Evolutionary conservation across 2,329 filamentous ascomycete genomes (phyloP).

Genomic region (Colletotrichum incanum): DNA sequence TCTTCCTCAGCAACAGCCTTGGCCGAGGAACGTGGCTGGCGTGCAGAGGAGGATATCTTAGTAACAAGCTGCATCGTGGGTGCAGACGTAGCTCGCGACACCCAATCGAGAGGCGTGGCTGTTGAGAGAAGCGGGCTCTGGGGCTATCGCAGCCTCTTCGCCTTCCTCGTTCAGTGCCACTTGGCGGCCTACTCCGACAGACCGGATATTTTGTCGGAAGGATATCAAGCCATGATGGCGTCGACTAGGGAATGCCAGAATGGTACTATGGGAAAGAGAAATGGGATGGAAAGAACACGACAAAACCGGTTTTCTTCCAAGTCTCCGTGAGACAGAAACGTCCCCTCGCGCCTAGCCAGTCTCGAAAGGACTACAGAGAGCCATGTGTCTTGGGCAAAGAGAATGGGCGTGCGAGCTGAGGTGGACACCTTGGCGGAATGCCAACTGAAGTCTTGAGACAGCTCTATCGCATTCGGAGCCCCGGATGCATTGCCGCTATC

Average conservation of each 20-base stretch:
- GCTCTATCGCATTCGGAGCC: conserved; percentile 11
- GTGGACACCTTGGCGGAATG: background rate
- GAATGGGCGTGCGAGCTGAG: background rate
- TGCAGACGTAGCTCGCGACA: background rate
- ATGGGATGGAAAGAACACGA: background rate
- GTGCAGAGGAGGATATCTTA: conserved; percentile 1
- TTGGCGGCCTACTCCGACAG: background rate
- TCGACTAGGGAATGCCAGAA: background rate
- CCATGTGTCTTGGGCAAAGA: background rate
- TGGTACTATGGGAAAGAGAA: background rate
- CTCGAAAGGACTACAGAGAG: background rate
- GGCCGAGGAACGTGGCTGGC: conserved; percentile 11
- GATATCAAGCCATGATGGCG: background rate
- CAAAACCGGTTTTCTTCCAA: background rate
- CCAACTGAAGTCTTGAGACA: conserved; percentile 17
- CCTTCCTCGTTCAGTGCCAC: background rate
- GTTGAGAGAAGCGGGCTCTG: conserved; percentile 6
- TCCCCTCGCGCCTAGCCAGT: background rate
- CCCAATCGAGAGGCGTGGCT: conserved; percentile 9
- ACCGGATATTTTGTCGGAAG: background rate
- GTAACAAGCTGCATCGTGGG: conserved; percentile 15
- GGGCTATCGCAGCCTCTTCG: background rate
- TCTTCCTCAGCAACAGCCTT: conserved; percentile 5
- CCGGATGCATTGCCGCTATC: conserved; percentile 11
- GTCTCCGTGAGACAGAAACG: background rate